Evolutionary conservation across 2,329 filamentous ascomycete species (phyloP).

Genomic region (Tolypocladium ovalisporum): DNA sequence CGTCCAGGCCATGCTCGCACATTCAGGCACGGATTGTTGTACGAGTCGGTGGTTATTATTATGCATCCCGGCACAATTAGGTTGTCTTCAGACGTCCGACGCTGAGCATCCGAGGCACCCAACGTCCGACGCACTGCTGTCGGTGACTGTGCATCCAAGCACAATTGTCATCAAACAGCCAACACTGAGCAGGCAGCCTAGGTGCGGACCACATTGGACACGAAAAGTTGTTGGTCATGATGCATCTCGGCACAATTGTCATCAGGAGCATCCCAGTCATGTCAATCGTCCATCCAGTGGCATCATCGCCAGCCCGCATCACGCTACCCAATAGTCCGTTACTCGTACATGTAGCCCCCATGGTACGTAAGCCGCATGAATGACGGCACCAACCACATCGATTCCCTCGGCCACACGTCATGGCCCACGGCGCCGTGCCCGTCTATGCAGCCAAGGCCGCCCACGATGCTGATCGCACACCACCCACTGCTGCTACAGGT

Average conservation of each 20-base stretch:
- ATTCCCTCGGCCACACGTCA: background rate
- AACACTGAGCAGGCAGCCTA: no score
- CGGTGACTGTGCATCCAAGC: no score
- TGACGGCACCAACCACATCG: background rate
- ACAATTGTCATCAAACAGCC: no score
- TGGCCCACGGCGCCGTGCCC: background rate
- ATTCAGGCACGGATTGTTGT: background rate
- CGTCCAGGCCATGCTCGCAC: background rate
- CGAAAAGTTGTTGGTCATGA: no score
- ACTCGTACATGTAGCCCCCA: background rate
- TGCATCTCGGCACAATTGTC: background rate
- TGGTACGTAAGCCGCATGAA: background rate
- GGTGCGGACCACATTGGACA: no score
- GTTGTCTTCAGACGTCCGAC: no score
- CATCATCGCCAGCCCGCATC: background rate
- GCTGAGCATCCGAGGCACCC: no score
- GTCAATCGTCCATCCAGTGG: background rate
- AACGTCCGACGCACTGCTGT: no score
- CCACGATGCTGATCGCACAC: background rate
- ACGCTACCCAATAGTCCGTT: background rate
- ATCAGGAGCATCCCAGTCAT: background rate
- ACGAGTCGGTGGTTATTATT: background rate
- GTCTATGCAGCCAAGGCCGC: background rate
- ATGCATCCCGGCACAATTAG: background rate
- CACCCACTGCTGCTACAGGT: background rate